Conservation (phyloP, 129 eudicot genomes). For the Kitagawia praeruptora region DNA sequence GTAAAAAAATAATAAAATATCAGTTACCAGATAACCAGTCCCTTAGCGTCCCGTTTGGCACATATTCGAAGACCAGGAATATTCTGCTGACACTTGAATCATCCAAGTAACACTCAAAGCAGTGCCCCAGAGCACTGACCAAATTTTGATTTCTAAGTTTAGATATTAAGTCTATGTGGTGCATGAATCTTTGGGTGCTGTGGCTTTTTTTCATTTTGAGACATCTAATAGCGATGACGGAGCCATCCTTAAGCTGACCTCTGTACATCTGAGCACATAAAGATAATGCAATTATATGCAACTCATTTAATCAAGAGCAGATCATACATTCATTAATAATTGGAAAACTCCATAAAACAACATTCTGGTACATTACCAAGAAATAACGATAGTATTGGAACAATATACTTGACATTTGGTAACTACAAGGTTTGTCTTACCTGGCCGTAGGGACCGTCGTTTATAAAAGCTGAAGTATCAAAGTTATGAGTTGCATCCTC, state of each 20-base stretch:
- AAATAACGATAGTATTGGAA: not conserved
- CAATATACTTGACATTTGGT: not conserved
- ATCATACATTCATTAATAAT: not conserved
- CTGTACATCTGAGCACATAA: conserved; percentile 41
- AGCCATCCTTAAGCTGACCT: conserved; percentile 58
- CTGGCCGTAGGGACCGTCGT: conserved; percentile 45
- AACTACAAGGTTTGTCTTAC: conserved; percentile 24
- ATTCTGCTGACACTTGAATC: conserved; percentile 34
- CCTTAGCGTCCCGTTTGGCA: conserved; percentile 54
- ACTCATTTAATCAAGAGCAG: not conserved
- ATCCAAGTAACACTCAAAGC: conserved; percentile 49
- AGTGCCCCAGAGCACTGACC: conserved; percentile 63
- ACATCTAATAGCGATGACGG: conserved; percentile 46
- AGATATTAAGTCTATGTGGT: conserved; percentile 44
- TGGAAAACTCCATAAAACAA: not conserved
- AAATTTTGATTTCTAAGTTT: conserved; percentile 53
- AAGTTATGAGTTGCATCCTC: conserved; percentile 64
- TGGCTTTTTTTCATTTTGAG: conserved; percentile 40
- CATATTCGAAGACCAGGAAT: conserved; percentile 43
- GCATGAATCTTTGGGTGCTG: conserved; percentile 32
- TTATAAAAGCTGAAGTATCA: conserved; percentile 25
- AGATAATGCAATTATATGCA: not conserved
- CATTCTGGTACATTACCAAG: not conserved
- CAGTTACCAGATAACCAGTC: conserved; percentile 39
- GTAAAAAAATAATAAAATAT: not conserved